Percentiles rank a stretch among this genome's conserved stretches.
Evolutionary conservation across 2,329 filamentous ascomycete genomes (phyloP).

Genomic region (Stemphylium vesicarium): DNA sequence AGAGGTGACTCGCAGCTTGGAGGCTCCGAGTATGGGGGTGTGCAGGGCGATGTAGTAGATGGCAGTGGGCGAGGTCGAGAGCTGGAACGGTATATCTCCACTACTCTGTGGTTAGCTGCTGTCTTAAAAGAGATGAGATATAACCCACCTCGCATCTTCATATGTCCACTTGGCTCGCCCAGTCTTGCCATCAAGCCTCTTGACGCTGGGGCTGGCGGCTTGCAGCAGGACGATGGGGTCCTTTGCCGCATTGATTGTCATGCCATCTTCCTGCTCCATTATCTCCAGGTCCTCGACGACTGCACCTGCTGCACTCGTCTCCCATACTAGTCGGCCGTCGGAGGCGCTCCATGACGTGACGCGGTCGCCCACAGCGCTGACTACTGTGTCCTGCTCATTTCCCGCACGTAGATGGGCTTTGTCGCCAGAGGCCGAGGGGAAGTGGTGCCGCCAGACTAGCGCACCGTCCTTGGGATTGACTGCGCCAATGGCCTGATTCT

Average conservation of each 20-base stretch:
- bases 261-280: conserved; percentile 70
- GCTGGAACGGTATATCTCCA: conserved; percentile 76
- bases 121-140: background rate
- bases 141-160: conserved; percentile 62
- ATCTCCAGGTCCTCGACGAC: conserved; percentile 76
- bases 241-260: conserved; percentile 57
- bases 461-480: conserved; percentile 86
- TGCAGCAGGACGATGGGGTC: conserved; percentile 74
- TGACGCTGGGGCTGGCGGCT: conserved; percentile 65
- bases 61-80: conserved; percentile 70
- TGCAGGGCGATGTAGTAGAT: conserved; percentile 81
- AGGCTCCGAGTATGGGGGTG: conserved; percentile 66
- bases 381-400: conserved; percentile 78
- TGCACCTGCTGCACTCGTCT: conserved; percentile 62
- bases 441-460: conserved; percentile 83
- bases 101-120: conserved; percentile 46
- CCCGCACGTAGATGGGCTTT: conserved; percentile 68
- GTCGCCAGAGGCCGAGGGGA: conserved; percentile 55
- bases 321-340: conserved; percentile 81
- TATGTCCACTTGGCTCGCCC: conserved; percentile 82
- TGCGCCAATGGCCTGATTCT: conserved; percentile 82
- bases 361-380: conserved; percentile 72
- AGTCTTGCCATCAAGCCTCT: conserved; percentile 73
- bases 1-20: conserved; percentile 76
- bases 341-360: conserved; percentile 84